These are phyloP conservation scores for Teratosphaeria destructans DNA, from an alignment of 2,329 filamentous ascomycete genomes.

Conservation along the genomic window DNA sequence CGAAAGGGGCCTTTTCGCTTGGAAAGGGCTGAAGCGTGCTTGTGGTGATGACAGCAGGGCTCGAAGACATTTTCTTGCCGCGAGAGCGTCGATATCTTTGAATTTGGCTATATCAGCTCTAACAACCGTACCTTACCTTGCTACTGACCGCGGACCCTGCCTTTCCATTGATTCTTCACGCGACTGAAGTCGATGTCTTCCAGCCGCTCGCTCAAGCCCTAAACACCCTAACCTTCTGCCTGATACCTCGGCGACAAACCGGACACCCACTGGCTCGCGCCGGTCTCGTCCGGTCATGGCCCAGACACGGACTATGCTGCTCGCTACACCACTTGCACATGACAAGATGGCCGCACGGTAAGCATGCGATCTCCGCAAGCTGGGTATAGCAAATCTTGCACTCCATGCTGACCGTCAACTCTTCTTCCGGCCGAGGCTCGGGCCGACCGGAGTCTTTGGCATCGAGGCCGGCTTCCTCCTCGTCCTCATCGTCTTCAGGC, in stretches of 20 bases:
- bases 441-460: slow-evolving; percentile 37
- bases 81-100: too few species aligned
- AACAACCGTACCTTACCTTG: too few species aligned
- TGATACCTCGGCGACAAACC: slow-evolving; percentile 36
- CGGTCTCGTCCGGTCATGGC: slow-evolving; percentile 31
- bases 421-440: slow-evolving; percentile 36
- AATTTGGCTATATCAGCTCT: too few species aligned
- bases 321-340: slow-evolving; percentile 48
- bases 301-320: slow-evolving; percentile 36
- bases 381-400: slow-evolving; percentile 46
- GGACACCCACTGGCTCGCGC: slow-evolving; percentile 31
- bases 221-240: slow-evolving; percentile 31
- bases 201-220: slow-evolving; percentile 5
- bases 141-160: too few species aligned
- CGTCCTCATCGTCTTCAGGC: slow-evolving; percentile 16
- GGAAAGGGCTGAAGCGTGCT: too few species aligned
- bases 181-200: too few species aligned
- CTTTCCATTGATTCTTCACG: too few species aligned
- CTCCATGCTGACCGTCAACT: slow-evolving; percentile 41
- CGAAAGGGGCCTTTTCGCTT: too few species aligned
- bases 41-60: too few species aligned
- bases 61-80: too few species aligned
- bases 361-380: slow-evolving; percentile 39
- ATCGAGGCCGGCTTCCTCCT: slow-evolving; percentile 29
- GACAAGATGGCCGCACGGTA: slow-evolving; percentile 46